phyloP scores from a whole-genome alignment of 768 basidiomycete species.

The Cystofilobasidium macerans region DNA sequence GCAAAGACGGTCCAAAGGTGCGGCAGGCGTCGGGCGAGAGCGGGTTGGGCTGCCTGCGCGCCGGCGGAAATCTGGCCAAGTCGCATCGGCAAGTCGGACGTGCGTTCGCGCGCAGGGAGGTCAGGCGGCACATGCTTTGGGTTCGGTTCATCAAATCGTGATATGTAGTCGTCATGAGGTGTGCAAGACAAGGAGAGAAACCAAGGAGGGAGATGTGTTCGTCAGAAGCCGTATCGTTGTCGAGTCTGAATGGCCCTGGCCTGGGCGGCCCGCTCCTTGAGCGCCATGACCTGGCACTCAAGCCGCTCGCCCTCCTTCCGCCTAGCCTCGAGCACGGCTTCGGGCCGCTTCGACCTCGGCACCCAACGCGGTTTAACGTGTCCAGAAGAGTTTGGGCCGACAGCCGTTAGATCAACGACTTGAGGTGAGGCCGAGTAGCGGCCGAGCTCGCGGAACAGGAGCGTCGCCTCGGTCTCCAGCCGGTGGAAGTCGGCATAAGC shows the following conservation, averaged over 20 bases:
- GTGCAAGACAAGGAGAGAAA: too few relatives aligned
- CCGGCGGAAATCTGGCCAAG: too few relatives aligned
- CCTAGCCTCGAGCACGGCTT: neutral
- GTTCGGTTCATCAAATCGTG: neutral
- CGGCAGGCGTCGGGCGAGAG: too few relatives aligned
- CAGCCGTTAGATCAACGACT: conserved; percentile 67
- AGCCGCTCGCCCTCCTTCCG: neutral
- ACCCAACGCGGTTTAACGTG: neutral
- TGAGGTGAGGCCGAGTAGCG: conserved; percentile 68
- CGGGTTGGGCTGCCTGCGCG: too few relatives aligned
- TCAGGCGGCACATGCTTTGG: neutral
- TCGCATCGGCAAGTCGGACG: too few relatives aligned
- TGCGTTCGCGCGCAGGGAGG: too few relatives aligned
- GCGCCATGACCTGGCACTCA: neutral
- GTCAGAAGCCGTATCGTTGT: neutral
- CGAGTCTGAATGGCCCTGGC: neutral
- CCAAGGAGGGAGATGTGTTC: too few relatives aligned
- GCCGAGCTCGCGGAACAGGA: conserved; percentile 80
- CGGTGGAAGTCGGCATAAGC: conserved; percentile 47
- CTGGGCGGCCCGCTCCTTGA: neutral
- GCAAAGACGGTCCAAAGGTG: too few relatives aligned
- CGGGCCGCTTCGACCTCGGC: neutral
- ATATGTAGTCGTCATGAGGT: neutral
- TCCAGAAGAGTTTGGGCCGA: neutral
- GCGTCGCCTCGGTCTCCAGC: conserved; percentile 68